Base-by-base conservation (phyloP, 805 yeast species). In the Blastobotrys americana region DNA sequence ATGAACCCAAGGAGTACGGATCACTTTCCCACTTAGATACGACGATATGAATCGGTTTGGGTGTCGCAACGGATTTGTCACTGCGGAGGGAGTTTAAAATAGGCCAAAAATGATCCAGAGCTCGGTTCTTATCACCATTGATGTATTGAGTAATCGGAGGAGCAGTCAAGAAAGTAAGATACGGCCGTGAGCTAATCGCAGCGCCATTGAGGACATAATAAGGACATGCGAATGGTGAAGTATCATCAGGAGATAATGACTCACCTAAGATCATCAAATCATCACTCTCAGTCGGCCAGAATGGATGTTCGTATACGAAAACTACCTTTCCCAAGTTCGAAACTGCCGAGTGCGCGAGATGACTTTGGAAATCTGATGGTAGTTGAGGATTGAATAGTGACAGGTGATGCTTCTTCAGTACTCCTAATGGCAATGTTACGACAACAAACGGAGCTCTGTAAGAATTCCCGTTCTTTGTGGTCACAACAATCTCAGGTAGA, bases 351-450 rank as follows among this genome's bases (percentile, higher is more conserved):
- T 25, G 8, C 10, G 31, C 31, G 31, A 25, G 31, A 25, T 25
- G 31, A 8, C 10, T 8, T 25, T 25, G 31, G 31, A 25, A 25
- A 13, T 13, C 13, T 25, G 31, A 8, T 8, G 31, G 31, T 13
- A 25, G 13, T 8, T 8, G 31, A 25, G 31, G 31, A 8, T 8
- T 13, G 13, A 25, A 25, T 25, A 25, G 10, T 13, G 31, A 25
- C 10, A 25, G 31, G 8, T 8, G 10, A 25, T 8, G 13, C 31
- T 25, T 13, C 13, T 25, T 25, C 31, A 87, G 64, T 3, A 83
- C 71, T 28, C 89, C 82, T 49, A 82, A 82, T 0, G 96, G 96
- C 3, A 84, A 77, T 0, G 95, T 79, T 4, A 85, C 82, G 10
- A 88, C 70, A 22, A 77, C 66, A 56, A 77, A 82, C 39, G 83